Evolutionary conservation across 257 asterid species (phyloP).

Genomic region (Petrea volubilis): DNA sequence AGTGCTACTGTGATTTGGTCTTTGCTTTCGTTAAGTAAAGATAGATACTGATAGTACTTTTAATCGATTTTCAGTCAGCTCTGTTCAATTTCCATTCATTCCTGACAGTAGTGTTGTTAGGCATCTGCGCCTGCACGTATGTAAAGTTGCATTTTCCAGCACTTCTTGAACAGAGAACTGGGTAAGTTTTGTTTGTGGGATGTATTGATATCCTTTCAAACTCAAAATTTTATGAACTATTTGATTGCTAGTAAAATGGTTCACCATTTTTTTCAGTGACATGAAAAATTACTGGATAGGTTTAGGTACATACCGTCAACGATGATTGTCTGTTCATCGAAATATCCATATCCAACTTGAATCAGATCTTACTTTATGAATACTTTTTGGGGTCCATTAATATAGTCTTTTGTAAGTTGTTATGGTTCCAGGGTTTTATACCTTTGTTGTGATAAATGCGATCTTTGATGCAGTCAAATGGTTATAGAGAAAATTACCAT

Average conservation of each 20-base stretch:
- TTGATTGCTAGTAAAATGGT: neutral
- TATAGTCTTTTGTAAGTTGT: neutral
- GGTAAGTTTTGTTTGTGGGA: conserved; percentile 45
- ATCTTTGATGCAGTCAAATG: neutral
- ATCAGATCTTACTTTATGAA: conserved; percentile 8
- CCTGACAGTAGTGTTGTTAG: conserved; percentile 83
- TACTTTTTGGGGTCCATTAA: conserved; percentile 5
- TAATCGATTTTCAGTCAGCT: conserved; percentile 58
- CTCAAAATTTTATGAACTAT: neutral
- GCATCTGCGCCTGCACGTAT: conserved; percentile 89
- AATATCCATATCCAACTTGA: neutral
- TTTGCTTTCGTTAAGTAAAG: neutral
- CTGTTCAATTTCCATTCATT: conserved; percentile 94
- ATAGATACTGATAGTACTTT: conserved; percentile 21
- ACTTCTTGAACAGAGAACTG: conserved; percentile 88
- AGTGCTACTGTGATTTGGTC: neutral
- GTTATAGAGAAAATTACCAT: neutral
- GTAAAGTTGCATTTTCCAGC: conserved; percentile 91
- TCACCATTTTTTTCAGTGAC: neutral
- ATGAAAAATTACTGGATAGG: neutral
- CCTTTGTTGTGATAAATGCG: neutral
- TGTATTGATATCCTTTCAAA: neutral
- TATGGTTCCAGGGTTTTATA: neutral
- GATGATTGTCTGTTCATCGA: neutral
- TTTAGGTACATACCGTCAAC: neutral